A percentile compares a stretch with the other conserved stretches of the same genome.
phyloP scores from a whole-genome alignment of 148 eudicot species.

The Cornus controversa region DNA sequence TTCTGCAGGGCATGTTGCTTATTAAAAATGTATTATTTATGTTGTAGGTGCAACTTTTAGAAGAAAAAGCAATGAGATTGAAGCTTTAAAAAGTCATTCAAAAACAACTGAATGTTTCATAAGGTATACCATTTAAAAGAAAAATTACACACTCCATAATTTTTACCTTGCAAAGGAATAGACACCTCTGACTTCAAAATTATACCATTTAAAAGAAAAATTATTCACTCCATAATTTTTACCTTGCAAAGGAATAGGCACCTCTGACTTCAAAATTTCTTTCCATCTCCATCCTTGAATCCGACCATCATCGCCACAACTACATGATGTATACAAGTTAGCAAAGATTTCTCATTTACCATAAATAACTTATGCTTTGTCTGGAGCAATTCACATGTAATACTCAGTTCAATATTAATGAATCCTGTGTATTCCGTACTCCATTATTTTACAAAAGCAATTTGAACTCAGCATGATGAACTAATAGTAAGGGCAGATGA shows the following conservation, averaged over 20 bases:
- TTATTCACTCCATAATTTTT: neutral
- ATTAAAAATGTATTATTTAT: too few relatives aligned
- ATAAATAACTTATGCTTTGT: neutral
- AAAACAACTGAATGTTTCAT: neutral
- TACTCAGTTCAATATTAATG: neutral
- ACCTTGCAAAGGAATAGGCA: constrained; percentile 49
- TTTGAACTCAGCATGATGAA: neutral
- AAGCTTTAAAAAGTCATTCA: neutral
- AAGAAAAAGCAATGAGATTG: neutral
- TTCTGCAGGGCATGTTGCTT: too few relatives aligned
- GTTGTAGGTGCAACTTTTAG: too few relatives aligned
- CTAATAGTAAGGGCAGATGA: neutral
- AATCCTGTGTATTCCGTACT: neutral
- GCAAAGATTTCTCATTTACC: constrained; percentile 3
- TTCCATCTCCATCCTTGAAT: constrained; percentile 94
- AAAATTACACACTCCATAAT: too few relatives aligned
- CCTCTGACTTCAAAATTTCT: constrained; percentile 48
- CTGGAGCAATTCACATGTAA: neutral
- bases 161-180: too few relatives aligned
- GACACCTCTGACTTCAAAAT: too few relatives aligned
- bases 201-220: neutral
- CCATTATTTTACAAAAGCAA: neutral
- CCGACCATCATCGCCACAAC: constrained; percentile 98
- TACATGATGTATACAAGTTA: constrained; percentile 27
- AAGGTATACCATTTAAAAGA: too few relatives aligned